Evolutionary conservation across 495 filamentous ascomycete species (phyloP).

Genomic region (Penicillium turbatum): DNA sequence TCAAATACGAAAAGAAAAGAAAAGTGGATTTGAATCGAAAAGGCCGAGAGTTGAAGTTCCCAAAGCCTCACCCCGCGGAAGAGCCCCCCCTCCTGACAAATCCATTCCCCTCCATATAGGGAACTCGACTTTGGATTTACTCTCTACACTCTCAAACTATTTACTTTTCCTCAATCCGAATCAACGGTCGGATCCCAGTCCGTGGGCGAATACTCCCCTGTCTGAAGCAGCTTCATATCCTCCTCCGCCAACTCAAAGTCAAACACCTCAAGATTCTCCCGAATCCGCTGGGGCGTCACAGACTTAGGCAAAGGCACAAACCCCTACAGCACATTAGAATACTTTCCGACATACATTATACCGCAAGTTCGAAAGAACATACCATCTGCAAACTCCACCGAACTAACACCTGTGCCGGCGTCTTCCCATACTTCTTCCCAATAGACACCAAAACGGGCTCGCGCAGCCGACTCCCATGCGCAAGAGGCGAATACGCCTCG

Average conservation of each 20-base stretch:
- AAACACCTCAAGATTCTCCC: constrained; percentile 72
- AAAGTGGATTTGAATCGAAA: not conserved
- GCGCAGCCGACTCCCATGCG: constrained; percentile 57
- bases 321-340: constrained; percentile 33
- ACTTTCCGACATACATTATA: no score
- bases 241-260: constrained; percentile 70
- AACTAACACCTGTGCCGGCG: constrained; percentile 72
- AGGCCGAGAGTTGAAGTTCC: not conserved
- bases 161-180: no score
- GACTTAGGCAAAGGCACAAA: constrained; percentile 63
- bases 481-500: constrained; percentile 77
- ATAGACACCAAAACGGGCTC: constrained; percentile 56
- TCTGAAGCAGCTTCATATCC: constrained; percentile 55
- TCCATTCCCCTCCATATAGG: constrained; percentile 10
- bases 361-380: constrained; percentile 5
- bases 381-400: constrained; percentile 80
- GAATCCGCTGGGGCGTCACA: constrained; percentile 51
- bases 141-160: no score
- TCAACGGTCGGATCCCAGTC: constrained; percentile 60
- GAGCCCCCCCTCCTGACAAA: constrained; percentile 18
- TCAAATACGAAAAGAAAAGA: not conserved
- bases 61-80: constrained; percentile 4
- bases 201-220: constrained; percentile 54
- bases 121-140: no score
- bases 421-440: constrained; percentile 67